Base-by-base conservation (phyloP, 2,329 filamentous ascomycete genomes). In the Chrysoporthe deuterocubensis region DNA sequence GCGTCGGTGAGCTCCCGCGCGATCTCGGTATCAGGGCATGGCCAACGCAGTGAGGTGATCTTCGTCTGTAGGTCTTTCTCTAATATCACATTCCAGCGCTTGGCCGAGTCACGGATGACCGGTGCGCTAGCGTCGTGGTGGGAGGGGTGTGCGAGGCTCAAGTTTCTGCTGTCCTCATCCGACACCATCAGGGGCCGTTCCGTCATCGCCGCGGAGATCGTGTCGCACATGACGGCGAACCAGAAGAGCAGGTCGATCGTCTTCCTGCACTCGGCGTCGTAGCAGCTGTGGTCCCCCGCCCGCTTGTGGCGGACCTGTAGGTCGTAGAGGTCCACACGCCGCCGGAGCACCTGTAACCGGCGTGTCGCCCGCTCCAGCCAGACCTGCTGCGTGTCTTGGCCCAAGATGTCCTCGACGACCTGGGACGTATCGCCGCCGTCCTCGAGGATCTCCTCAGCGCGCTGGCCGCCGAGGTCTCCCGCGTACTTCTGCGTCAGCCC, bases 171-270 rank as follows among this genome's bases (percentile, higher is more conserved):
- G 68, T 81, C 79, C 52, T 82, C 78, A 43, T 81, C 80, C 0
- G 76, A 75, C 6, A 82, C 75, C 1, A 79, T 77, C 2, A 80
- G 74, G 1, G 79, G 73, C 54, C 77, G 72, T 57, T 74, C 72
- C 62, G 83, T 80, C 79, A 88, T 85, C 1, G 84, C 84, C 0
- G 72, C 68, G 13, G 68, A 71, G 48, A 69, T 69, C 7, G 69
- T 67, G 56, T 71, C 69, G 48, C 69, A 72, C 54, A 69, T 66
- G 34, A 63, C 43, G n/a, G 50, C 69, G 18, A 89, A 76, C 86
- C 86, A 89, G 72, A 85, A 88, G 2, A 88, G 72, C 13, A 88
- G 75, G 14, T 84, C 80, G 37, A 88, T 78, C 0, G 86, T 87
- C 13, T 80, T 74, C 7, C 74, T 74, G 5, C 81, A 77, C 72